A percentile compares a stretch with the other conserved stretches of the same genome.
Conservation (phyloP, 2,329 filamentous ascomycete genomes). For the Chaetomium sp. region DNA sequence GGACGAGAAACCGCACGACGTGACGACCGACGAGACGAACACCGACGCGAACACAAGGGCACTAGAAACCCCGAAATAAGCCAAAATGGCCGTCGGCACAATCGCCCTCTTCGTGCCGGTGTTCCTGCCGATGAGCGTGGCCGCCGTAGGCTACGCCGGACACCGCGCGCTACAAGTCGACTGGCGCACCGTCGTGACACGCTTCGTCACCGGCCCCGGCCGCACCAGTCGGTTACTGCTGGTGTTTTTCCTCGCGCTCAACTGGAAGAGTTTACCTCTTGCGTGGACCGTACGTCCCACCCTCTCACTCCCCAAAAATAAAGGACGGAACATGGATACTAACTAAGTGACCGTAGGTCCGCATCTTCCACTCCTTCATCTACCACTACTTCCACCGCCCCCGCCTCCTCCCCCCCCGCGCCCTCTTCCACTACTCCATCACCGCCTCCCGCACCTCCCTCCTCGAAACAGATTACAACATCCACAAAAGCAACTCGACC, state of each 20-base stretch:
- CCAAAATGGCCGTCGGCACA: slow-evolving; percentile 27
- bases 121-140: slow-evolving; percentile 37
- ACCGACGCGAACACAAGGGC: too few species aligned
- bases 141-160: slow-evolving; percentile 40
- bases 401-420: slow-evolving; percentile 23
- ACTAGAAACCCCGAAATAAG: neutral
- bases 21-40: too few species aligned
- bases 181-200: slow-evolving; percentile 32
- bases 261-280: slow-evolving; percentile 68
- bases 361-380: slow-evolving; percentile 31
- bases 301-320: too few species aligned
- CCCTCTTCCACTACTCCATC: slow-evolving; percentile 34
- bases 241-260: slow-evolving; percentile 52
- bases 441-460: slow-evolving; percentile 27
- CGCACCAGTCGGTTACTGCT: slow-evolving; percentile 46
- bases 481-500: slow-evolving; percentile 48
- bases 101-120: slow-evolving; percentile 33
- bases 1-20: too few species aligned
- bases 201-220: slow-evolving; percentile 49
- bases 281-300: slow-evolving; percentile 63
- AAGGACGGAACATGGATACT: too few species aligned
- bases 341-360: too few species aligned
- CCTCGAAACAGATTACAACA: slow-evolving; percentile 35
- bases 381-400: slow-evolving; percentile 26
- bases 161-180: slow-evolving; percentile 37